Percentiles rank a stretch among this genome's conserved stretches.
Evolutionary conservation across 2,329 filamentous ascomycete genomes (phyloP).

Genomic region (Claviceps sp.): DNA sequence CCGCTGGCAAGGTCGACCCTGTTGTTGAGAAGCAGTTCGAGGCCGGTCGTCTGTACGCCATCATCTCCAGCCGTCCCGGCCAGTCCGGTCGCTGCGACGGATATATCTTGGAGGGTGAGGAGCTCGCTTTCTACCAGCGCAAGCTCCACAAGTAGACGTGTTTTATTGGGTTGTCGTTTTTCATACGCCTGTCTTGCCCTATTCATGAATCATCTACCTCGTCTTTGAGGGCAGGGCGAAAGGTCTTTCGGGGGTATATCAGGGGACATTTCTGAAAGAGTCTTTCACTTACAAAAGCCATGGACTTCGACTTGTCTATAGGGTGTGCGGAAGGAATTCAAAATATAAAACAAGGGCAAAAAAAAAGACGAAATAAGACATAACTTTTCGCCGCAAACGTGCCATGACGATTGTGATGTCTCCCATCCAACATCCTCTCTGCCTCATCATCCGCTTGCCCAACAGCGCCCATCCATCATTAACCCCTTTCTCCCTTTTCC

Average conservation of each 20-base stretch:
- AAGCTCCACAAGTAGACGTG: slow-evolving; percentile 87
- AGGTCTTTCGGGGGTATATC: too few species aligned
- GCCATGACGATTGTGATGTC: too few species aligned
- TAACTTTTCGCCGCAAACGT: background rate
- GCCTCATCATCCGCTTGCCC: too few species aligned
- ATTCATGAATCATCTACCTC: too few species aligned
- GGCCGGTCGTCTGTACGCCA: slow-evolving; percentile 92
- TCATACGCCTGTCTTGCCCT: too few species aligned
- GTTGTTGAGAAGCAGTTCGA: slow-evolving; percentile 98
- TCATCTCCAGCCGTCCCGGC: slow-evolving; percentile 83
- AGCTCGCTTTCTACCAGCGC: slow-evolving; percentile 99
- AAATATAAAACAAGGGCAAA: background rate
- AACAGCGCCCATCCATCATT: too few species aligned
- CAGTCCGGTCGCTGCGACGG: slow-evolving; percentile 95
- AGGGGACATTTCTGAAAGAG: background rate
- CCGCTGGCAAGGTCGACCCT: slow-evolving; percentile 80
- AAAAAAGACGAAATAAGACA: background rate
- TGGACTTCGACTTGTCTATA: background rate
- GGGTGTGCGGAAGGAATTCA: background rate
- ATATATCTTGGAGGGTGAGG: slow-evolving; percentile 97
- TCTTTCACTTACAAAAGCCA: background rate
- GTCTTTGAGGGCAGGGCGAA: too few species aligned
- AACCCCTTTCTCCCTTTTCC: too few species aligned
- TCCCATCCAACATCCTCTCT: too few species aligned
- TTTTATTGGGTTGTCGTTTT: background rate